Conservation (phyloP, 495 filamentous ascomycete genomes). For the Xylaria cubensis region DNA sequence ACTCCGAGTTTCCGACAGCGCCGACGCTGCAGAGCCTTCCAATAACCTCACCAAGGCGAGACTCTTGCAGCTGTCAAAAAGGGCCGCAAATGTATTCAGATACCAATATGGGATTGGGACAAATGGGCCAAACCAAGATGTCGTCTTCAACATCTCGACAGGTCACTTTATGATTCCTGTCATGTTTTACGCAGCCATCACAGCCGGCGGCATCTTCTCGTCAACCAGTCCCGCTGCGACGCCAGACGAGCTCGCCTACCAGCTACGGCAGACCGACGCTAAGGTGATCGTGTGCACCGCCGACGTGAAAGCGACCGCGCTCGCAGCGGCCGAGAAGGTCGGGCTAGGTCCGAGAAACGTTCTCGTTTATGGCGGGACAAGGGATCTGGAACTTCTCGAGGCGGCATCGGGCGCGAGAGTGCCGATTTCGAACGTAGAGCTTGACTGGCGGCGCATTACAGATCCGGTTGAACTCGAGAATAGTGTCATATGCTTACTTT, state of each 20-base stretch:
- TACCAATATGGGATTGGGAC: constrained; percentile 55
- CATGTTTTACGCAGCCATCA: constrained; percentile 57
- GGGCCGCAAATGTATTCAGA: constrained; percentile 55
- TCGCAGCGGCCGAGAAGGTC: constrained; percentile 64
- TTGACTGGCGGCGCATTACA: constrained; percentile 56
- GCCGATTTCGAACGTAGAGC: constrained; percentile 34
- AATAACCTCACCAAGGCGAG: constrained; percentile 56
- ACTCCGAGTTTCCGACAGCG: constrained; percentile 42
- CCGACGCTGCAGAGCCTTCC: constrained; percentile 55
- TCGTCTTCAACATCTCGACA: constrained; percentile 56
- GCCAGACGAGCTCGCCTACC: constrained; percentile 49
- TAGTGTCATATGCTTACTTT: constrained; percentile 69
- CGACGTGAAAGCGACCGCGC: constrained; percentile 59
- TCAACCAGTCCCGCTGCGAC: constrained; percentile 52
- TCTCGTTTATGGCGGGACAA: constrained; percentile 40
- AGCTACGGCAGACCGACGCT: constrained; percentile 53
- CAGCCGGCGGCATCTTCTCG: constrained; percentile 58
- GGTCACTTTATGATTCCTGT: constrained; percentile 55
- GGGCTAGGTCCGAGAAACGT: constrained; percentile 56
- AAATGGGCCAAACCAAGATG: constrained; percentile 55
- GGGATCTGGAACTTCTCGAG: constrained; percentile 23
- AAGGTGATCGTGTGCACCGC: constrained; percentile 61
- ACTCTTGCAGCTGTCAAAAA: constrained; percentile 50
- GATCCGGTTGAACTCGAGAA: constrained; percentile 45
- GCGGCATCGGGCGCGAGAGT: constrained; percentile 24